phyloP scores from a whole-genome alignment of 352 stramenopile species.

The Lagenidium sp. region DNA sequence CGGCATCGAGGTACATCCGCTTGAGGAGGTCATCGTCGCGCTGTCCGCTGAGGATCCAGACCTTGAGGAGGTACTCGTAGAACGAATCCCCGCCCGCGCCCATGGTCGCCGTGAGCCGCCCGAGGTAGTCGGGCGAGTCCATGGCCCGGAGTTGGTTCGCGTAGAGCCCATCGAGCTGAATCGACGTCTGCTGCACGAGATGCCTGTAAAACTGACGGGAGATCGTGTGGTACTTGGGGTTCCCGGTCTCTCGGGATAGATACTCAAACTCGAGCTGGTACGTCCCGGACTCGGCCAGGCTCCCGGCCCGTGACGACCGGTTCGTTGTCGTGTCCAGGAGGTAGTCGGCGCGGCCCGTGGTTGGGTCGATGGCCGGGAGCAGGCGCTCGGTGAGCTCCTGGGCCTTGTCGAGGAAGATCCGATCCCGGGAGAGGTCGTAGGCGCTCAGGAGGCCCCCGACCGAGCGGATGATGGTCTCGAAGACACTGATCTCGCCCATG shows the following conservation, averaged over 20 bases:
- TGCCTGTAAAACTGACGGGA: constrained; percentile 58
- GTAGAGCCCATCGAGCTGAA: constrained; percentile 81
- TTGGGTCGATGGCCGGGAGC: constrained; percentile 83
- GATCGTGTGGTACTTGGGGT: constrained; percentile 59
- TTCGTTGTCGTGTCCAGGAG: constrained; percentile 84
- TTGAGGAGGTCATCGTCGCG: constrained; percentile 38
- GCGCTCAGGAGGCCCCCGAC: constrained; percentile 96
- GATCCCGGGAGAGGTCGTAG: constrained; percentile 88
- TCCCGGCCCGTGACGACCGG: constrained; percentile 25
- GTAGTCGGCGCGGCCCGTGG: constrained; percentile 85
- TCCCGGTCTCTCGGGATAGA: constrained; percentile 62
- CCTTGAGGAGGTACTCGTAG: constrained; percentile 99
- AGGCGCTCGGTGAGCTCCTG: constrained; percentile 89
- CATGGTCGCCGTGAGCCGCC: constrained; percentile 64
- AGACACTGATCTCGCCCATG: constrained; percentile 91
- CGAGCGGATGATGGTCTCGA: constrained; percentile 98
- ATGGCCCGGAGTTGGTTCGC: constrained; percentile 64
- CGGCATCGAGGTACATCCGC: constrained; percentile 90
- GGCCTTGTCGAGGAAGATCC: constrained; percentile 89
- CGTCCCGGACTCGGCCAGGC: constrained; percentile 67
- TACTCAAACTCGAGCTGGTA: constrained; percentile 82
- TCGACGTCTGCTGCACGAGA: constrained; percentile 16
- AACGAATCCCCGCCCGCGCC: constrained; percentile 95
- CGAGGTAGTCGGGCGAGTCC: constrained; percentile 2
- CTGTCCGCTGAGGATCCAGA: constrained; percentile 92